These are phyloP conservation scores for Incumbomyces delicatus DNA, from an alignment of 2,329 filamentous ascomycete genomes.

Conservation along the genomic window DNA sequence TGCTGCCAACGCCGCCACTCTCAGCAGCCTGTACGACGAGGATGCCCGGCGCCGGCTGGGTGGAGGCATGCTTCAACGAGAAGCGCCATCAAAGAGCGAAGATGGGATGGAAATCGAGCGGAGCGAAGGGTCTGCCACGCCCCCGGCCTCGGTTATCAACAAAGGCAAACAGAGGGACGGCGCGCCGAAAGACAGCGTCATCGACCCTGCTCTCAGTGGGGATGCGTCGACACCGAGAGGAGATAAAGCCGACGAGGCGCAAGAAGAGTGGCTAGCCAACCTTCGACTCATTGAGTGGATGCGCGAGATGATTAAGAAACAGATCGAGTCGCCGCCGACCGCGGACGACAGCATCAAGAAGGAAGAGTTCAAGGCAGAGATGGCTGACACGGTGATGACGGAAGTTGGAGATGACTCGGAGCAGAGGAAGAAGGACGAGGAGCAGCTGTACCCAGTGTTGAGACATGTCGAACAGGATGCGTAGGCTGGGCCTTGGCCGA, in stretches of 20 bases:
- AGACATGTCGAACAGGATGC: conserved; percentile 17
- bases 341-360: conserved; percentile 12
- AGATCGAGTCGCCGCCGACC: conserved; percentile 43
- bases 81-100: conserved; percentile 33
- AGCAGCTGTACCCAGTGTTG: conserved; percentile 21
- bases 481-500: conserved; percentile 4
- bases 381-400: conserved; percentile 38
- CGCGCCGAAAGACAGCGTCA: conserved; percentile 16
- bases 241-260: conserved; percentile 26
- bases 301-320: conserved; percentile 46
- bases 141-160: conserved; percentile 18
- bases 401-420: conserved; percentile 19
- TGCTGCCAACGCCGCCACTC: conserved; percentile 52
- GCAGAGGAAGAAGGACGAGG: conserved; percentile 16
- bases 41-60: conserved; percentile 50
- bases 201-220: conserved; percentile 19
- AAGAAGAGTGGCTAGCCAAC: conserved; percentile 50
- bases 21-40: conserved; percentile 50
- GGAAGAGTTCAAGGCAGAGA: conserved; percentile 27
- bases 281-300: conserved; percentile 54
- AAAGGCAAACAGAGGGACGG: conserved; percentile 15
- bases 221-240: conserved; percentile 20
- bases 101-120: conserved; percentile 29
- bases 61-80: conserved; percentile 49
- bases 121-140: conserved; percentile 20